Conservation (phyloP, 768 basidiomycete genomes). For the Fomitopsis pulvina region DNA sequence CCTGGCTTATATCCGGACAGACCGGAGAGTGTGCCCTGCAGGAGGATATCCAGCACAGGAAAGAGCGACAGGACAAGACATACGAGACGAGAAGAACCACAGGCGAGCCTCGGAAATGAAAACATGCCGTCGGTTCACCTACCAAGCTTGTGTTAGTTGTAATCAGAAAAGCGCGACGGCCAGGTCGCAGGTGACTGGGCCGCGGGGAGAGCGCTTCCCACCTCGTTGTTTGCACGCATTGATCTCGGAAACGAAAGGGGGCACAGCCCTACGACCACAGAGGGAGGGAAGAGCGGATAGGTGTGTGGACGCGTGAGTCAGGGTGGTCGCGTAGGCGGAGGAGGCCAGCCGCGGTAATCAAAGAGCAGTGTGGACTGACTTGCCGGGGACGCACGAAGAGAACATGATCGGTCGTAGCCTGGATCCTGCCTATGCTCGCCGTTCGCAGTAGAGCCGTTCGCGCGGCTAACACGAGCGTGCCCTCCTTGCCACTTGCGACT, state of each 20-base stretch:
- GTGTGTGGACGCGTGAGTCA: background rate
- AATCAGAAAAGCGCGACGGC: background rate
- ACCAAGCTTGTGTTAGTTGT: background rate
- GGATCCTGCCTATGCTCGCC: too few relatives aligned
- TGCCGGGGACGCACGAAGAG: too few relatives aligned
- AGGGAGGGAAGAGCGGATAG: background rate
- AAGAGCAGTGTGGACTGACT: too few relatives aligned
- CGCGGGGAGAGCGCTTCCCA: background rate
- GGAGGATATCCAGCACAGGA: background rate
- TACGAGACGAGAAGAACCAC: background rate
- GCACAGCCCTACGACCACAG: slow-evolving; percentile 1
- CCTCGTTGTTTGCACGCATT: background rate
- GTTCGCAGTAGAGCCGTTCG: too few relatives aligned
- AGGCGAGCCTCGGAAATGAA: slow-evolving; percentile 1
- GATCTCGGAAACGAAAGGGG: slow-evolving; percentile 1
- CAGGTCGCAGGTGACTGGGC: background rate
- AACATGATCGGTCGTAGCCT: too few relatives aligned
- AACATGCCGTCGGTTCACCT: background rate
- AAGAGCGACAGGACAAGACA: too few relatives aligned
- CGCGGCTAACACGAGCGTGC: too few relatives aligned
- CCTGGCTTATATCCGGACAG: slow-evolving; percentile 1
- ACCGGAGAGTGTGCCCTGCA: background rate
- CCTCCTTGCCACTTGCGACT: too few relatives aligned
- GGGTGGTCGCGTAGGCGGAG: too few relatives aligned
- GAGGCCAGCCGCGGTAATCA: background rate